These are phyloP conservation scores for Penicillium subrubescens DNA, from an alignment of 495 filamentous ascomycete species.

Conservation along the genomic window DNA sequence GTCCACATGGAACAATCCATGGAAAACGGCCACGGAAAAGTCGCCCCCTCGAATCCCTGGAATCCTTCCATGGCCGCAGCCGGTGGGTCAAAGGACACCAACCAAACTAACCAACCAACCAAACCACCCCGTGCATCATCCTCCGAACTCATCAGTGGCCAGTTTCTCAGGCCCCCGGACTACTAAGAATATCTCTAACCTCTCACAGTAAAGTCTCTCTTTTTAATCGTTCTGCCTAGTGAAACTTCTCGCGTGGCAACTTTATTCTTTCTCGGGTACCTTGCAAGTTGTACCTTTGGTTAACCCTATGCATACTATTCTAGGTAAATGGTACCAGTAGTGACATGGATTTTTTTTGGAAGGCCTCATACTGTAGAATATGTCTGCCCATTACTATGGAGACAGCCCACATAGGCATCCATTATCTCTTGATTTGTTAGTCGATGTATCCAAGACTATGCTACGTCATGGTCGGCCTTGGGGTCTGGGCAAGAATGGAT, in stretches of 20 bases:
- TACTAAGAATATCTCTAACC: constrained; percentile 1
- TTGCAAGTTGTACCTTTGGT: not conserved
- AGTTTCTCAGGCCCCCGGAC: not conserved
- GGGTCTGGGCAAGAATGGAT: too few relatives aligned
- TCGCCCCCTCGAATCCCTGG: not conserved
- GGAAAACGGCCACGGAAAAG: not conserved
- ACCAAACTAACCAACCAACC: not conserved
- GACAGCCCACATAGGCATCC: too few relatives aligned
- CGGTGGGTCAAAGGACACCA: constrained; percentile 2
- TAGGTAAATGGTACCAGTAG: not conserved
- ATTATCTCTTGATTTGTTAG: too few relatives aligned
- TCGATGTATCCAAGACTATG: too few relatives aligned
- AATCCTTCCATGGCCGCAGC: not conserved
- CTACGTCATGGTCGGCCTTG: too few relatives aligned
- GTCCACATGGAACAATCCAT: not conserved
- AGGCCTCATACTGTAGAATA: not conserved
- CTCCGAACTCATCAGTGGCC: not conserved
- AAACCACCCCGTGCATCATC: not conserved
- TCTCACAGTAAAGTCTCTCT: not conserved
- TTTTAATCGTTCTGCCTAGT: not conserved
- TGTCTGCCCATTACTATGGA: too few relatives aligned
- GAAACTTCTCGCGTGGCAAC: not conserved
- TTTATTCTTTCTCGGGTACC: not conserved
- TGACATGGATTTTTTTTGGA: not conserved
- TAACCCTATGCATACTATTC: too few relatives aligned